Percentiles rank a stretch among this genome's conserved stretches.
These are phyloP conservation scores for Aspergillus aculeatinus DNA, from an alignment of 2,329 filamentous ascomycete genomes.

Conservation along the genomic window DNA sequence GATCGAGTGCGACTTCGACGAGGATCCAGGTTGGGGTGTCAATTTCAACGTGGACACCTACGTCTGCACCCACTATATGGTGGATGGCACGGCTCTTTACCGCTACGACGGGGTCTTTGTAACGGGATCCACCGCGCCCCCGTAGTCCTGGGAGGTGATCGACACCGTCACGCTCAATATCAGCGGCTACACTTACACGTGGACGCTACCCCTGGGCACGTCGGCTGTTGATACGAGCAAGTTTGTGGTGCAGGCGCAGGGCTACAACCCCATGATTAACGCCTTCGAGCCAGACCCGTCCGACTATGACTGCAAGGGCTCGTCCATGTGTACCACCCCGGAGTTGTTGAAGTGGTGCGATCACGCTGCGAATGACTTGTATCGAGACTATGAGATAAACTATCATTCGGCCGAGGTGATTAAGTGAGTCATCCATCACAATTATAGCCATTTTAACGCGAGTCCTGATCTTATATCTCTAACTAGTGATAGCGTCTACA, in stretches of 20 bases:
- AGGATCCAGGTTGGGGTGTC: slow-evolving; percentile 12
- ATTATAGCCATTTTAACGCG: too few species aligned
- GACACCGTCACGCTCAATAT: slow-evolving; percentile 7
- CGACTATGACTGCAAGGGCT: slow-evolving; percentile 16
- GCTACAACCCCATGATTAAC: slow-evolving; percentile 11
- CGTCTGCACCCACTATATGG: slow-evolving; percentile 15
- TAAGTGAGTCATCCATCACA: too few species aligned
- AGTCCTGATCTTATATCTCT: too few species aligned
- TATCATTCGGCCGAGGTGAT: too few species aligned
- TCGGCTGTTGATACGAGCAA: slow-evolving; percentile 16
- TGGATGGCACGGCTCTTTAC: slow-evolving; percentile 13
- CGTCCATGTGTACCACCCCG: slow-evolving; percentile 12
- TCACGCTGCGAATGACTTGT: slow-evolving; percentile 10
- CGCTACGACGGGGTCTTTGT: slow-evolving; percentile 4
- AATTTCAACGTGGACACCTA: slow-evolving; percentile 11
- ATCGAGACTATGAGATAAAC: too few species aligned
- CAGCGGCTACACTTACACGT: slow-evolving; percentile 18
- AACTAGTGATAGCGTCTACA: too few species aligned
- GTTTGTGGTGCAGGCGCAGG: slow-evolving; percentile 17
- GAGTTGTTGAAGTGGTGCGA: slow-evolving; percentile 15
- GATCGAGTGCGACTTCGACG: slow-evolving; percentile 11
- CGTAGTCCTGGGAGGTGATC: slow-evolving; percentile 13
- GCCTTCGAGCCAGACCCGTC: slow-evolving; percentile 8
- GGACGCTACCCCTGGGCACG: slow-evolving; percentile 14
- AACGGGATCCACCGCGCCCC: slow-evolving; percentile 13